Evolutionary conservation across 768 basidiomycete species (phyloP), one percentile per base, ranked within the genome.

Genomic region (Termitomyces sp.): DNA sequence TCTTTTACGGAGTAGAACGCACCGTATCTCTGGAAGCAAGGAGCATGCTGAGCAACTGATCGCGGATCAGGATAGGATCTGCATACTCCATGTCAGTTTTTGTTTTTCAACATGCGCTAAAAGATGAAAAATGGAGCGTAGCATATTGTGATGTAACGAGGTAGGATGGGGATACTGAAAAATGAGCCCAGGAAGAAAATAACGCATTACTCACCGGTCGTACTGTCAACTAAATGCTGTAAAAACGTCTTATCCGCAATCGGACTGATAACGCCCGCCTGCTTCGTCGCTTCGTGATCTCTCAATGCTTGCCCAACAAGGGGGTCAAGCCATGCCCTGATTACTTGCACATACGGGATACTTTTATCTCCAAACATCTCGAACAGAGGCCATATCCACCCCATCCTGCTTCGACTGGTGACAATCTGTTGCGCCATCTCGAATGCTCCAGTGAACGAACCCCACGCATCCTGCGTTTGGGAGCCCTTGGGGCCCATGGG

Each of bases 11-110:
- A 12, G 15, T 12, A 29, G 11, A 46, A 76, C 83, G 51, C 47
- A 88, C 89, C 40, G 92, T 92, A 73, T 94, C 92, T 58, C 92
- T 75, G 29, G 89, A 82, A 5, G 92, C 92, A 11, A 93, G 76
- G 2, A 94, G 75, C 71, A 92, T 85, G 68, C 85, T 93, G 52
- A 93, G 78, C 12, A 93, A 72, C 64, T 94, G 88, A 73, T 93
- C 89, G 25, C 88, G 84, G 58, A 94, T 89, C 47, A 86, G 70
- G 8, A 82, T 76, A 11, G 74, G 74, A 68, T 92, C 91, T 92
- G 66, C 34, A 43, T n/a, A 40, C 11, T 17, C 17, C 56, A 56
- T 55, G 15, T 57, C 42, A 31, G 62, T 57, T 38, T 37, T 25
- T 25, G 25, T 25, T 29, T 31, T 29, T 38, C 10, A 17, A 12